A percentile compares a stretch with the other conserved stretches of the same genome.
These are phyloP conservation scores for Aquilaria sinensis DNA, from an alignment of 345 rosid species.

Conservation along the genomic window DNA sequence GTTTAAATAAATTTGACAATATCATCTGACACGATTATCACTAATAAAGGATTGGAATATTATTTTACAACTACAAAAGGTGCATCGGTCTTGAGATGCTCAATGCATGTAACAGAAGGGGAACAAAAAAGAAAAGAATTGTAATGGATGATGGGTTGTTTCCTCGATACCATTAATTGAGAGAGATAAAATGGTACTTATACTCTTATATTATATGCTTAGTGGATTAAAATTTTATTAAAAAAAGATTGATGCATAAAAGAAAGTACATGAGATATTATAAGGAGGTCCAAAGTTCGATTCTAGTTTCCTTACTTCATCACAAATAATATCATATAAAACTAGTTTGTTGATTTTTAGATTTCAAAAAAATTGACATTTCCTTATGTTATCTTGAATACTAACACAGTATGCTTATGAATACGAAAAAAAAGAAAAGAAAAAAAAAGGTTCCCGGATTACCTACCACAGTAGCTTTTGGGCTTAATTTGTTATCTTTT, in stretches of 20 bases:
- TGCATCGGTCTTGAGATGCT: conserved; percentile 9
- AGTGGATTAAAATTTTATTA: conserved; percentile 16
- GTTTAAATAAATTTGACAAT: background rate
- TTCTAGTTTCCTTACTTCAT: too few species aligned
- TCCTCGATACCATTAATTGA: conserved; percentile 37
- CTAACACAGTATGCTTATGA: too few species aligned
- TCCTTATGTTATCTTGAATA: too few species aligned
- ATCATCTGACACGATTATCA: conserved; percentile 10
- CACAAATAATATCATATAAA: too few species aligned
- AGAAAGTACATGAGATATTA: too few species aligned
- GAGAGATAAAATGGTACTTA: conserved; percentile 3
- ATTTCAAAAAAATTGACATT: too few species aligned
- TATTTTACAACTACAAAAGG: conserved; percentile 13
- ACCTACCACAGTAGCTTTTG: conserved; percentile 13
- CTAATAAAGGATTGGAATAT: conserved; percentile 7
- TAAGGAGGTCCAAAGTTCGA: too few species aligned
- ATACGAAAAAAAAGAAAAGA: too few species aligned
- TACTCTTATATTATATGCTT: conserved; percentile 11
- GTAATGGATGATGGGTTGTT: conserved; percentile 12
- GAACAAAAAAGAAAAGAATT: background rate
- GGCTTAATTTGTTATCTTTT: conserved; percentile 19
- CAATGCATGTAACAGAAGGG: conserved; percentile 9
- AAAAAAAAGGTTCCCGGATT: background rate
- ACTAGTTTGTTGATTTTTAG: too few species aligned
- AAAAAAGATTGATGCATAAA: too few species aligned